Percentiles rank a stretch among this genome's conserved stretches.
Conservation (phyloP, 2,329 filamentous ascomycete genomes). For the Fusarium dlaminii region DNA sequence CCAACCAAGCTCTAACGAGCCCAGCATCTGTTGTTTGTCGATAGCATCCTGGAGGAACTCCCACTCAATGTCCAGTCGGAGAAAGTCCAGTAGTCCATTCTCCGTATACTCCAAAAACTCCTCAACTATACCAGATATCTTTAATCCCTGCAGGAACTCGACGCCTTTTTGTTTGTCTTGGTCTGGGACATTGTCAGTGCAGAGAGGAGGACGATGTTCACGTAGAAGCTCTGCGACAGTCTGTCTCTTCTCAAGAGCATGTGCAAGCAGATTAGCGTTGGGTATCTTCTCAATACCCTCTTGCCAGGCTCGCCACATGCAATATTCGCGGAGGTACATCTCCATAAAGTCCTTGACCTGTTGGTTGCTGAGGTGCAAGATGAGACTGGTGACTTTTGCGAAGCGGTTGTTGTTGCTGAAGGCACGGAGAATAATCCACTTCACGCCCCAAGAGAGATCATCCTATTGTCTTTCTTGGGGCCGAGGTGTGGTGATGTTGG, state of each 20-base stretch:
- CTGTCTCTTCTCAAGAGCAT: conserved; percentile 11
- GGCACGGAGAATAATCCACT: conserved; percentile 41
- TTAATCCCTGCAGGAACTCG: conserved; percentile 25
- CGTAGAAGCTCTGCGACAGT: conserved; percentile 19
- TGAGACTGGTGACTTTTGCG: conserved; percentile 13
- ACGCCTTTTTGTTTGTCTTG: conserved; percentile 26
- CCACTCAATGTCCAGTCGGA: conserved; percentile 38
- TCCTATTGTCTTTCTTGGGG: conserved; percentile 28
- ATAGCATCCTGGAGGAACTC: conserved; percentile 37
- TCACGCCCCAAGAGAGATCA: conserved; percentile 35
- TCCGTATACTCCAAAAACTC: conserved; percentile 29
- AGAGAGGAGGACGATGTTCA: conserved; percentile 35
- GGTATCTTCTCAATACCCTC: conserved; percentile 16
- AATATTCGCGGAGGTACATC: conserved; percentile 33
- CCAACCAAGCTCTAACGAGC: conserved; percentile 17
- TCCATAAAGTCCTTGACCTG: conserved; percentile 39
- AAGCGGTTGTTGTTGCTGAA: conserved; percentile 34
- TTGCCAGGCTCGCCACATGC: conserved; percentile 34
- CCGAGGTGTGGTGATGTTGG: background rate
- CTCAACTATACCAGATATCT: background rate
- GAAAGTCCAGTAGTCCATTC: conserved; percentile 28
- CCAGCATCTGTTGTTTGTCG: conserved; percentile 22
- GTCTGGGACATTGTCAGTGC: conserved; percentile 33
- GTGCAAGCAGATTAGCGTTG: conserved; percentile 1
- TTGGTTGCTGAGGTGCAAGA: conserved; percentile 30